These are phyloP conservation scores for Silybum marianum DNA, from an alignment of 129 eudicot species.

Conservation along the genomic window DNA sequence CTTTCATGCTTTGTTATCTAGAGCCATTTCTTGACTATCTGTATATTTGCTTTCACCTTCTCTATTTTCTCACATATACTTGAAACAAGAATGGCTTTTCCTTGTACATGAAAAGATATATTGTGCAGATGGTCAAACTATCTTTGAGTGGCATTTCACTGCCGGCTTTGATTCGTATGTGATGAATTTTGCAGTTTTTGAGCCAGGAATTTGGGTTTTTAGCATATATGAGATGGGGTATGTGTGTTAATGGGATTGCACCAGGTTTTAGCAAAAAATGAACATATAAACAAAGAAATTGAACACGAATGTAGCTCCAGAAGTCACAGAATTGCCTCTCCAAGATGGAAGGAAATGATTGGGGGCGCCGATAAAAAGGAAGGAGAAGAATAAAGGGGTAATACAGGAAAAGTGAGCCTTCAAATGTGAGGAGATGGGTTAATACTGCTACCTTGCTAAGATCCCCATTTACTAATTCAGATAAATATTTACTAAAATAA, in stretches of 20 bases:
- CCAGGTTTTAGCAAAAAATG: background rate
- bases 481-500: background rate
- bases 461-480: background rate
- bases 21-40: background rate
- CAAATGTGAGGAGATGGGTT: background rate
- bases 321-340: background rate
- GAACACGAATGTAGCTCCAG: background rate
- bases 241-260: background rate
- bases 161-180: background rate
- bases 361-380: background rate
- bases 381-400: background rate
- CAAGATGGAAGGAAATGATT: background rate
- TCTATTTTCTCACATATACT: too few species aligned
- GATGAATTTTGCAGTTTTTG: background rate
- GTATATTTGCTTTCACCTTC: too few species aligned
- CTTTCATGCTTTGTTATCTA: background rate
- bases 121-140: background rate
- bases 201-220: background rate
- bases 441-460: background rate
- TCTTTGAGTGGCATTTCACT: background rate
- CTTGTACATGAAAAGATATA: background rate
- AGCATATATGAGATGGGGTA: background rate
- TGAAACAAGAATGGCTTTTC: too few species aligned
- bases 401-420: background rate
- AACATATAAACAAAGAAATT: background rate